Conservation (phyloP, 1,139 yeast genomes). For the Taphrina confusa region DNA sequence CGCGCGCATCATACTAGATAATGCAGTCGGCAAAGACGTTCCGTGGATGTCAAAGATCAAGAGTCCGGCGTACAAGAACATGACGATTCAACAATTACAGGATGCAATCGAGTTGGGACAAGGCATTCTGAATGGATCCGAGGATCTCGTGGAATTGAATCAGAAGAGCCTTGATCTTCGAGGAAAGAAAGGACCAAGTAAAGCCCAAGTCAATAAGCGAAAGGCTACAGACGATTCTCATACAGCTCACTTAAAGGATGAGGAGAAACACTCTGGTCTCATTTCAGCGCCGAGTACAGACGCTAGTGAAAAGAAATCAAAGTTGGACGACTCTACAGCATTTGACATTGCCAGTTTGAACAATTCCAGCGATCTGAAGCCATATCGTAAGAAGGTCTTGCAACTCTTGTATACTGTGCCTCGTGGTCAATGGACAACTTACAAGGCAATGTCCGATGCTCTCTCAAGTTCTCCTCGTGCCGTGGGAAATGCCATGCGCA, state of each 20-base stretch:
- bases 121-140: not conserved
- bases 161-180: constrained; percentile 9
- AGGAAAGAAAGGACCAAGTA: not conserved
- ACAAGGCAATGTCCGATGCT: constrained; percentile 15
- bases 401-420: constrained; percentile 8
- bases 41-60: constrained; percentile 19
- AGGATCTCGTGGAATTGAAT: not conserved
- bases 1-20: constrained; percentile 26
- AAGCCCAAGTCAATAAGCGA: not conserved
- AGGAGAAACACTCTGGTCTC: not conserved
- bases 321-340: not conserved
- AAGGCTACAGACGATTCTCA: not conserved
- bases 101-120: constrained; percentile 4
- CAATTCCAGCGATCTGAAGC: not conserved
- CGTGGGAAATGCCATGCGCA: constrained; percentile 20
- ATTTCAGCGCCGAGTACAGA: not conserved
- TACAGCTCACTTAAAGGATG: not conserved
- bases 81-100: not conserved
- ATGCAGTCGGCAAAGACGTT: constrained; percentile 8
- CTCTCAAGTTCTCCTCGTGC: constrained; percentile 26
- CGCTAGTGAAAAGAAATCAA: not conserved
- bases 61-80: constrained; percentile 20
- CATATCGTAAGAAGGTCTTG: constrained; percentile 4
- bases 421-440: constrained; percentile 14
- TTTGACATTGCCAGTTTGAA: constrained; percentile 3